Base-by-base conservation (phyloP, 768 basidiomycete genomes). In the Boletus vinaceobasis region DNA sequence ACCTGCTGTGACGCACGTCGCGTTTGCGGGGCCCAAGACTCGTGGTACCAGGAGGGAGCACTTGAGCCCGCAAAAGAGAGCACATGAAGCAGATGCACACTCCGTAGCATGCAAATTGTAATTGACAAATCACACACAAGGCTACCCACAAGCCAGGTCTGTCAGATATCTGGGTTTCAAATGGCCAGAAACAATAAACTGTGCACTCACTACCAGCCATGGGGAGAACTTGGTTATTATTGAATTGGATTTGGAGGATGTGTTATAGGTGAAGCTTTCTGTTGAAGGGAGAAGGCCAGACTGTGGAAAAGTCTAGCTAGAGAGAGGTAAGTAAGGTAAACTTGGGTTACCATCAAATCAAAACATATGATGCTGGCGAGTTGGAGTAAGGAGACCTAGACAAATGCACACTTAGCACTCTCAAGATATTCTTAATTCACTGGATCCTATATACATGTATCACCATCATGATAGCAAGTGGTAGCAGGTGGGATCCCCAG, bases 121-220 rank as follows among this genome's bases (percentile, higher is more conserved):
- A 68, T 68, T 5, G 53, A 46, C 11, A 55, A 26, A 48, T 66
- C 57, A 35, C 64, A 65, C 6, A 46, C 47, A 7, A 56, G 21
- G 27, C 48, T 66, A 37, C 65, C 51, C 14, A 43, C 64, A 3
- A 69, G 61, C 64, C 66, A 66, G 21, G 23, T 57, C 64, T 66
- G 27, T 26, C 19, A 52, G 11, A 40, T 21, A 21, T 35, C 17
- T 33, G n/a, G 13, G n/a, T 51, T 26, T 2, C 2, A 14, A 9
- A 27, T 32, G 7, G 13, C 2, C 5, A 2, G 1, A 8, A 17
- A 23, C 17, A 13, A 32, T 31, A 8, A 32, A 7, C 15, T 5
- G 11, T 32, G 17, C 1, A 23, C 62, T 55, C 39, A 65, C 62
- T 38, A 46, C 54, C 1, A 61, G 47, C 46, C 48, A 55, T 0